Evolutionary conservation across 2,329 filamentous ascomycete species (phyloP).

Genomic region (Beauveria rudraprayagi): DNA sequence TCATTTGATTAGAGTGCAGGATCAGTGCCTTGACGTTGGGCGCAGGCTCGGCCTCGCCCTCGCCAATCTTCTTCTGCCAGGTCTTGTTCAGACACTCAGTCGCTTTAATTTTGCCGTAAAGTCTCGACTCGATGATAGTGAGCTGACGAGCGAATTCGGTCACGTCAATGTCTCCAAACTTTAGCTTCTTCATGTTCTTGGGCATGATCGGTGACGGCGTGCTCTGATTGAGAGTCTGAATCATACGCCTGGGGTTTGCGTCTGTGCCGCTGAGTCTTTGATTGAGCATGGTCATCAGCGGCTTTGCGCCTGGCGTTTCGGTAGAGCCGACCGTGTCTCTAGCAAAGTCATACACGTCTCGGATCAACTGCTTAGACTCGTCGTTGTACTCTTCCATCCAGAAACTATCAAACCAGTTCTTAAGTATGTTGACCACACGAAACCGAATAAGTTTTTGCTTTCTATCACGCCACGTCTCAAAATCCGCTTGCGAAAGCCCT

Average conservation of each 20-base stretch:
- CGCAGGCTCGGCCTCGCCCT: constrained; percentile 76
- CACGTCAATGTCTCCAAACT: constrained; percentile 94
- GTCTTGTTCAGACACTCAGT: constrained; percentile 97
- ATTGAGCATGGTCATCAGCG: constrained; percentile 79
- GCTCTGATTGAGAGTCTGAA: constrained; percentile 76
- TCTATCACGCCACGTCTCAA: constrained; percentile 80
- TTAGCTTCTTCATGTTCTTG: constrained; percentile 99
- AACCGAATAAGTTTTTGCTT: constrained; percentile 97
- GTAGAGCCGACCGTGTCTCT: constrained; percentile 88
- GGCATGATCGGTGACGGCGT: constrained; percentile 85
- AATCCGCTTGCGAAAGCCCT: constrained; percentile 66
- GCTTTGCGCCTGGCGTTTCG: constrained; percentile 80
- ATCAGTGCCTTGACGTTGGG: constrained; percentile 95
- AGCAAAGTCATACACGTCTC: constrained; percentile 83
- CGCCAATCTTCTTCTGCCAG: constrained; percentile 90
- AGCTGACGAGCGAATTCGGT: constrained; percentile 96
- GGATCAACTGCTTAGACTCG: constrained; percentile 74
- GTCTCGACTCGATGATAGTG: constrained; percentile 89
- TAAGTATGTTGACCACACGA: constrained; percentile 92
- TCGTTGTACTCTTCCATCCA: constrained; percentile 96
- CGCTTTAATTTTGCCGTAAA: constrained; percentile 93
- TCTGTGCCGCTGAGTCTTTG: constrained; percentile 85
- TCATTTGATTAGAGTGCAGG: constrained; percentile 95
- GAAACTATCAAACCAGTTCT: constrained; percentile 97
- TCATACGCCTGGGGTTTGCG: constrained; percentile 72